Evolutionary conservation across 805 yeast genomes (phyloP), one percentile per base, ranked within the genome.

Genomic region (Pichia membranifaciens): DNA sequence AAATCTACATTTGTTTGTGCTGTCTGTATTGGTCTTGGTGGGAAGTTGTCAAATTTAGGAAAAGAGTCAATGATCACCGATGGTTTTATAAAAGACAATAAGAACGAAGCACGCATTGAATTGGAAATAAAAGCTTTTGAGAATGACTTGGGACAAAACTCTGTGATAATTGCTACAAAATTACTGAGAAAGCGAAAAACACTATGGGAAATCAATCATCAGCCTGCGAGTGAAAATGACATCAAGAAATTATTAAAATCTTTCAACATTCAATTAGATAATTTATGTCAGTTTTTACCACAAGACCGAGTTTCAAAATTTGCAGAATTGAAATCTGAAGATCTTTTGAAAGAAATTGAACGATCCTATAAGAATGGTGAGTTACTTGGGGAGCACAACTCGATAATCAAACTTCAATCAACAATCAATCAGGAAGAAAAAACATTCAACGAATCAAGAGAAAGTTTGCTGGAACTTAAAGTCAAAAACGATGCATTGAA

Each of bases 301-400:
- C 99, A 93, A 61, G 98, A 91, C 57, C 74, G 95, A 50, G 98
- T 93, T 6, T 91, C 95, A 2, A 88, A 87, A 54, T 93, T 93
- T 70, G 95, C 97, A 0, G 77, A 83, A 3, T 68, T 87, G 54
- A 75, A 85, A 25, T 86, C 95, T 1, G 89, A 85, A 52, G 79
- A 80, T 50, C 67, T 91, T 8, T 70, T 93, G 12, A 58, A 71
- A 22, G 95, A 87, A 57, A 87, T 96, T 1, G 87, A 89, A 58
- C 69, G 91, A 50, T 88, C 96, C 1, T 76, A 88, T 29, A 87
- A 84, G 5, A 70, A 76, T 43, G 76, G 82, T 3, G 71, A 75
- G 34, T 66, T 90, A 53, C 61, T 79, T 4, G 65, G 64, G 2
- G 72, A 71, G 43, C 95, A 91, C 57, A 73, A 77, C 33, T 56